Percentiles rank a stretch among this genome's conserved stretches.
Conservation (phyloP, 1,284 basidiomycete species). For the Gymnopus androsaceus region DNA sequence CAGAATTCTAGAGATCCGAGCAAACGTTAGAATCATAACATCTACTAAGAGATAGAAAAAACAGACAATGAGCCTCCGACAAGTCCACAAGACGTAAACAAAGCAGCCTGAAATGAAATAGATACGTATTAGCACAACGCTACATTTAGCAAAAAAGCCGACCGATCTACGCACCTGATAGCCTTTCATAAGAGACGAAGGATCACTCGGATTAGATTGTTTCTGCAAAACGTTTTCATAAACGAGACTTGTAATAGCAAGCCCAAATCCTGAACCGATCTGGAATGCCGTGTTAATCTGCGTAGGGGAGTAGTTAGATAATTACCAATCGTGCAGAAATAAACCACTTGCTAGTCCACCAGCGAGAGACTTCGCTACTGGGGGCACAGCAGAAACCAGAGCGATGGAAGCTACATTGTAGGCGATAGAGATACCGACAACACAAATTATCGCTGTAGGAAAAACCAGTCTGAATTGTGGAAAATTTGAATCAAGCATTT, state of each 20-base stretch:
- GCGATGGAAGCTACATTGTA: constrained; percentile 18
- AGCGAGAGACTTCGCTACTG: constrained; percentile 15
- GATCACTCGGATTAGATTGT: constrained; percentile 8
- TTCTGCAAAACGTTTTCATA: constrained; percentile 14
- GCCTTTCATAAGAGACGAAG: constrained; percentile 14
- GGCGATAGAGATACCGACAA: constrained; percentile 9
- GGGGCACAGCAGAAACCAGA: constrained; percentile 15
- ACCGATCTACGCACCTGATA: constrained; percentile 10
- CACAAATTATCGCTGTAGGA: constrained; percentile 13
- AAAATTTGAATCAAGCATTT: not conserved
- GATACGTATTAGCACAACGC: not conserved
- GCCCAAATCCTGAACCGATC: constrained; percentile 15
- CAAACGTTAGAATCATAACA: too few species aligned
- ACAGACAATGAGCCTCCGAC: constrained; percentile 12
- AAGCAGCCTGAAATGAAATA: constrained; percentile 7
- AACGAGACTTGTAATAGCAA: constrained; percentile 16
- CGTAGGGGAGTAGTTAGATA: not conserved
- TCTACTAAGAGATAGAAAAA: too few species aligned
- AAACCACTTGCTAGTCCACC: constrained; percentile 11
- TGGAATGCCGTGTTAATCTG: constrained; percentile 19
- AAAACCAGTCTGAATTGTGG: constrained; percentile 3
- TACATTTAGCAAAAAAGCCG: not conserved
- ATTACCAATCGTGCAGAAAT: not conserved
- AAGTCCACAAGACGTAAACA: constrained; percentile 15
- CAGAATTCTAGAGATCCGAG: too few species aligned